These are phyloP conservation scores for Nyssa sinensis DNA, from an alignment of 148 eudicot genomes.

Conservation along the genomic window DNA sequence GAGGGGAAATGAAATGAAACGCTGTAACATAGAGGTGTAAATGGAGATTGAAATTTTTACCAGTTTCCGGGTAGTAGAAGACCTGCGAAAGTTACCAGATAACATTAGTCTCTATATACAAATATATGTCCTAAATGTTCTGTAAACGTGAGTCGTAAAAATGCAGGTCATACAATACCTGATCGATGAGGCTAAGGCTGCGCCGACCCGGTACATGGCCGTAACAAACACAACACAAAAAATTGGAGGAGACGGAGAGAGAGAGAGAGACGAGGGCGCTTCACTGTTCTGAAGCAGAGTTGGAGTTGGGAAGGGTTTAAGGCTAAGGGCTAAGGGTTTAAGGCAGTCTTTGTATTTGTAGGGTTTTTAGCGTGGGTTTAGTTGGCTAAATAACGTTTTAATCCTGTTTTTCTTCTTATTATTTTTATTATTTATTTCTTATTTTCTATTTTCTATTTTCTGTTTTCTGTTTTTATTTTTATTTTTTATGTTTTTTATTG, in stretches of 20 bases:
- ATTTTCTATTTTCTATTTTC: too few relatives aligned
- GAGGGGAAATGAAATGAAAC: not conserved
- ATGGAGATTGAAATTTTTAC: constrained; percentile 29
- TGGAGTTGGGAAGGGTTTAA: constrained; percentile 21
- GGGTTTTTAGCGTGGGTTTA: constrained; percentile 17
- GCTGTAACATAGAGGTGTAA: not conserved
- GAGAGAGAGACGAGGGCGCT: not conserved
- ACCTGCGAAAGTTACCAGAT: constrained; percentile 38
- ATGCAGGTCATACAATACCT: too few relatives aligned
- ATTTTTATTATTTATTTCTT: too few relatives aligned
- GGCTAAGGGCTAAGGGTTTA: constrained; percentile 5
- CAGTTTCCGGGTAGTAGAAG: constrained; percentile 62
- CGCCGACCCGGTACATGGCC: constrained; percentile 59
- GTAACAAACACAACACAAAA: not conserved
- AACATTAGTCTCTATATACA: not conserved
- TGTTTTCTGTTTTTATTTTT: too few relatives aligned
- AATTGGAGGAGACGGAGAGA: not conserved
- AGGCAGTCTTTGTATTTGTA: not conserved
- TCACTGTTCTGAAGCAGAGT: not conserved
- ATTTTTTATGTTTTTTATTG: too few relatives aligned
- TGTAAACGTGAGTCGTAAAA: too few relatives aligned
- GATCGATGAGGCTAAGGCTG: constrained; percentile 57
- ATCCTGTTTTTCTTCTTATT: too few relatives aligned
- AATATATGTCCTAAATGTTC: too few relatives aligned
- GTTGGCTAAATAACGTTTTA: too few relatives aligned